Percentiles rank a stretch among this genome's conserved stretches.
Conservation (phyloP, 2,329 filamentous ascomycete species). For the Dactylellina cionopaga region DNA sequence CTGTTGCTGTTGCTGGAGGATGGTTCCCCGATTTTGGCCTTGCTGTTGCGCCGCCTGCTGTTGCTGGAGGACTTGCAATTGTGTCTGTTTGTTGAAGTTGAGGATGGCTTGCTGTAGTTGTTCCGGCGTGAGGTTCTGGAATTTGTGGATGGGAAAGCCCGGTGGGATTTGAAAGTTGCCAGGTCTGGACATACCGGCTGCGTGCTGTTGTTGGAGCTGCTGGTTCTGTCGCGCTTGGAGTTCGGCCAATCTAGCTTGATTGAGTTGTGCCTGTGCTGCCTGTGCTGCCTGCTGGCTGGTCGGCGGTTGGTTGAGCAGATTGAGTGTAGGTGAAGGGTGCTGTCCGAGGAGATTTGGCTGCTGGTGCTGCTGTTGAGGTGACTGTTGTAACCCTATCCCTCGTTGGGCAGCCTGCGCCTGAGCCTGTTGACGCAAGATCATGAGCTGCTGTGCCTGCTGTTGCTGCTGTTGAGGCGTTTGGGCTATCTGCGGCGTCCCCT, state of each 20-base stretch:
- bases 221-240: slow-evolving; percentile 24
- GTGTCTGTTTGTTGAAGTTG: slow-evolving; percentile 23
- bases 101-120: slow-evolving; percentile 40
- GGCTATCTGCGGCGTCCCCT: slow-evolving; percentile 15
- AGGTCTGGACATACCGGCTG: neutral
- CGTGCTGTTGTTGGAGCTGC: slow-evolving; percentile 10
- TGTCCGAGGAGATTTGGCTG: slow-evolving; percentile 31
- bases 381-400: slow-evolving; percentile 12
- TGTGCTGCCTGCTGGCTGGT: slow-evolving; percentile 32
- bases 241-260: slow-evolving; percentile 34
- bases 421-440: slow-evolving; percentile 22
- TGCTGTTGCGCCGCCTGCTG: slow-evolving; percentile 28
- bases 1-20: slow-evolving; percentile 42
- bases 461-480: slow-evolving; percentile 9
- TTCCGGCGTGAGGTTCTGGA: slow-evolving; percentile 33
- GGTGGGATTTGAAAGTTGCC: slow-evolving; percentile 29
- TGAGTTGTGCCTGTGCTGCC: slow-evolving; percentile 29
- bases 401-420: slow-evolving; percentile 11
- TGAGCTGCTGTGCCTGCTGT: slow-evolving; percentile 20
- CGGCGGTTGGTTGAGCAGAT: slow-evolving; percentile 43
- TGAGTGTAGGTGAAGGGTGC: slow-evolving; percentile 34
- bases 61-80: slow-evolving; percentile 5
- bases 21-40: slow-evolving; percentile 15
- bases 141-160: slow-evolving; percentile 40
- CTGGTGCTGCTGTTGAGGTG: slow-evolving; percentile 3